Percentiles rank a stretch among this genome's conserved stretches.
Conservation (phyloP, 768 basidiomycete genomes). For the Termitomyces sp. region DNA sequence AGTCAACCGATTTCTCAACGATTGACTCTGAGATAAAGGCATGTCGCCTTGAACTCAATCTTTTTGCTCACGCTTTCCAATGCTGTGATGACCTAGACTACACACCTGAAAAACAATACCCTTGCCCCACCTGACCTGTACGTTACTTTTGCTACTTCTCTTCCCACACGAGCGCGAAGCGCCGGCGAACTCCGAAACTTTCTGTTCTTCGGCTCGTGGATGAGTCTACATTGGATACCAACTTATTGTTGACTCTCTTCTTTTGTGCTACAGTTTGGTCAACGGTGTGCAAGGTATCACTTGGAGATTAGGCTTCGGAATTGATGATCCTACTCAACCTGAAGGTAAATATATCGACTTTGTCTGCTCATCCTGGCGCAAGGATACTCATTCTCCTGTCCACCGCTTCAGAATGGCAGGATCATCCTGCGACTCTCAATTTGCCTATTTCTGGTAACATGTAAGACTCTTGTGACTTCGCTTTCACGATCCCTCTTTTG, state of each 20-base stretch:
- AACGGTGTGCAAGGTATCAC: conserved; percentile 60
- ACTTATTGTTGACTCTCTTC: conserved; percentile 2
- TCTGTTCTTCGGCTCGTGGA: conserved; percentile 1
- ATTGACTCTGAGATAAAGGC: conserved; percentile 59
- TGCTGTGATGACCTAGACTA: conserved; percentile 28
- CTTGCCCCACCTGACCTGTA: conserved; percentile 60
- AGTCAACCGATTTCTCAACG: conserved; percentile 52
- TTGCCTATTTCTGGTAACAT: conserved; percentile 43
- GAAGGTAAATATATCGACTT: conserved; percentile 37
- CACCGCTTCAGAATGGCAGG: conserved; percentile 46
- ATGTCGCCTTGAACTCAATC: not conserved
- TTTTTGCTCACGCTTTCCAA: not conserved
- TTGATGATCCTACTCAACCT: conserved; percentile 44
- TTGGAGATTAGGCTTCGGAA: conserved; percentile 59
- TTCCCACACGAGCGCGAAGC: conserved; percentile 11
- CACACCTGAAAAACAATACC: conserved; percentile 46
- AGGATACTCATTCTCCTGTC: not conserved
- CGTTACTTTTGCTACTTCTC: conserved; percentile 18
- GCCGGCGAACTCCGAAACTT: conserved; percentile 14
- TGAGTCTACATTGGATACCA: not conserved
- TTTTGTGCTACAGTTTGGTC: conserved; percentile 31
- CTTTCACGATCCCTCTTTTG: not conserved
- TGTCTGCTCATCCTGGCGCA: not conserved
- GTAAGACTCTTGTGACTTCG: conserved; percentile 29
- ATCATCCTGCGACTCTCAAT: conserved; percentile 47